phyloP scores from a whole-genome alignment of 2,329 filamentous ascomycete genomes.

The Aspergillus fijiensis region DNA sequence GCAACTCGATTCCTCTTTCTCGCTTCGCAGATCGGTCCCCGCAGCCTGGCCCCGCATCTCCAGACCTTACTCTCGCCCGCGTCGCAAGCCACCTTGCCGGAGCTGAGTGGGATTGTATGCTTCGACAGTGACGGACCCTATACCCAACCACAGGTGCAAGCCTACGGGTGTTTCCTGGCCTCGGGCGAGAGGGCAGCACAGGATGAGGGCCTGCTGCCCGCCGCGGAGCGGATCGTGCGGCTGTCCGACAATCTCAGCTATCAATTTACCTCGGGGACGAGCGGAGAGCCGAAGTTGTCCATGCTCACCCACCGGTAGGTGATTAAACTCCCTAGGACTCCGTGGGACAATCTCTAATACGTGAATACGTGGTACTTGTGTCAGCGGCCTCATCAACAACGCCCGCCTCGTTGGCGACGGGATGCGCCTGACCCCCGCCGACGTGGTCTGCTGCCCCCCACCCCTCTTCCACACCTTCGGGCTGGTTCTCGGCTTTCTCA shows the following conservation, averaged over 20 bases:
- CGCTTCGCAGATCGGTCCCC: background rate
- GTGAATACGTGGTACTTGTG: constrained; percentile 22
- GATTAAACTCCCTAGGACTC: background rate
- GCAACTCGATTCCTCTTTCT: background rate
- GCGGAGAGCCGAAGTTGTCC: background rate
- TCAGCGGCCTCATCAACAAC: constrained; percentile 61
- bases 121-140: background rate
- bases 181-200: background rate
- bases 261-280: background rate
- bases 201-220: background rate
- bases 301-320: constrained; percentile 1
- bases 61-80: background rate
- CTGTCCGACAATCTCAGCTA: background rate
- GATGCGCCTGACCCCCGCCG: constrained; percentile 61
- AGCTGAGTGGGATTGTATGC: background rate
- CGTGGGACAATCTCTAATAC: no score
- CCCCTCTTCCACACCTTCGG: constrained; percentile 58
- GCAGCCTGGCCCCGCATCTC: background rate
- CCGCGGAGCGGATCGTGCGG: background rate
- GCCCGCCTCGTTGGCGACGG: constrained; percentile 75
- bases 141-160: background rate
- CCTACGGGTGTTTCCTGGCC: background rate
- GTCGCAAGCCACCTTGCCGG: background rate
- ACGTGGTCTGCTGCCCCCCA: constrained; percentile 71
- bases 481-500: constrained; percentile 41